Evolutionary conservation across 805 yeast species (phyloP), one percentile per base, ranked within the genome.

Genomic region (Lachancea waltii): DNA sequence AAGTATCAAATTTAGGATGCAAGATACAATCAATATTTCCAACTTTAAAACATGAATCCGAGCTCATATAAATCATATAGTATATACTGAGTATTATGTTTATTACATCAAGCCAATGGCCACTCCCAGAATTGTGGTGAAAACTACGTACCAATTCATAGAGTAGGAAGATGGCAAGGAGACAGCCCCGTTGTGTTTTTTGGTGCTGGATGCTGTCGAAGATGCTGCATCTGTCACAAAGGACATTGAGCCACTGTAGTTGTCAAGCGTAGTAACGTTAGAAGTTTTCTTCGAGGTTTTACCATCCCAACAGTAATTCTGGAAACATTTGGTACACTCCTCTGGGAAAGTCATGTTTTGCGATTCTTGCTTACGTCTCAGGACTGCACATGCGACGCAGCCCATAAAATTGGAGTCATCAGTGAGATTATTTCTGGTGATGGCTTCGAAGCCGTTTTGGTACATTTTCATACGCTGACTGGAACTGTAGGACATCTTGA

Each of bases 341-440:
- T 69, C 76, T n/a, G 68, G 60, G 42, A 81, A 81, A 16, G 73
- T 68, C 30, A 68, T 60, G 28, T 79, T 78, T 27, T 70, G 63
- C 53, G 89, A 71, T 62, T 85, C 92, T 52, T 80, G 79, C 33
- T 81, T 74, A 56, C 95, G 76, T 62, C 84, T 80, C 45, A 85
- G 69, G 30, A 85, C 72, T 7, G 94, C 95, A 67, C 95, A 85
- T 3, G 84, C 84, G 34, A 85, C 71, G 66, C 95, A 85, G 7
- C 79, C 73, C 35, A 75, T 64, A 78, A 85, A 85, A 28, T 81
- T 76, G 7, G 65, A 58, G 49, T 84, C 94, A 17, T 79, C 54
- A 5, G 94, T 79, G 31, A 76, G 61, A 57, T 84, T 85, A 43
- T 69, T 68, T 52, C 81, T 72, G 1, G 87, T 69, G n/a, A 80